Evolutionary conservation across 2,329 filamentous ascomycete genomes (phyloP).

Genomic region (Claviceps paspali): DNA sequence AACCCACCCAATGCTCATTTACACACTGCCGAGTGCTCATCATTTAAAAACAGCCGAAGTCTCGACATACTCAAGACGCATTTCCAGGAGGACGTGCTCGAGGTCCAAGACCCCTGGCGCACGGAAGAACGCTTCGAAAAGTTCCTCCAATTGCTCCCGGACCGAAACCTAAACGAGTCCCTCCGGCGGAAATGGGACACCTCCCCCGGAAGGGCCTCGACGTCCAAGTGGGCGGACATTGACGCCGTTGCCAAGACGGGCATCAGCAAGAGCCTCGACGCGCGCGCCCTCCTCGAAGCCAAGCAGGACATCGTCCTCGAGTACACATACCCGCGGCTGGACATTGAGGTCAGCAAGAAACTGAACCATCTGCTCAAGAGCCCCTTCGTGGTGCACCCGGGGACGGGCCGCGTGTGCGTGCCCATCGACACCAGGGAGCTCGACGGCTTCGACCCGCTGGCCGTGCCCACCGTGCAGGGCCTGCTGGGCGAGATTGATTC

Average conservation of each 20-base stretch:
- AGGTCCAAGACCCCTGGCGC: conserved; percentile 75
- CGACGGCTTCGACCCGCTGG: conserved; percentile 73
- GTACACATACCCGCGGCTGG: conserved; percentile 93
- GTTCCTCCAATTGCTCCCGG: conserved; percentile 72
- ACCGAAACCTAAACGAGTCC: conserved; percentile 60
- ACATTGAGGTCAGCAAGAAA: conserved; percentile 95
- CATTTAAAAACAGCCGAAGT: conserved; percentile 44
- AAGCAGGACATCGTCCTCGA: conserved; percentile 95
- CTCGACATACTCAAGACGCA: conserved; percentile 70
- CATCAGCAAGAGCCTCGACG: conserved; percentile 55
- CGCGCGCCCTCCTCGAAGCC: conserved; percentile 61
- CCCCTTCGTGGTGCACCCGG: conserved; percentile 91
- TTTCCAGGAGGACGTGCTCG: conserved; percentile 71
- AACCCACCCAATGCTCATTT: too few relatives aligned
- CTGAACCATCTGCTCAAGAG: conserved; percentile 95
- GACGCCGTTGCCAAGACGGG: conserved; percentile 69
- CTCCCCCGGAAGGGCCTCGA: conserved; percentile 58
- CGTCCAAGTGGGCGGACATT: conserved; percentile 87
- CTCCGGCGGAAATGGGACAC: conserved; percentile 85
- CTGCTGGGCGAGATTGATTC: conserved; percentile 75
- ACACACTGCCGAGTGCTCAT: too few relatives aligned
- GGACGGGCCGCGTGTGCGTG: conserved; percentile 87
- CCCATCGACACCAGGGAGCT: conserved; percentile 65
- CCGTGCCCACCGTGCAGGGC: conserved; percentile 76
- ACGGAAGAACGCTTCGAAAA: conserved; percentile 55